Conservation (phyloP, 768 basidiomycete genomes). For the Pisolithus microcarpus region DNA sequence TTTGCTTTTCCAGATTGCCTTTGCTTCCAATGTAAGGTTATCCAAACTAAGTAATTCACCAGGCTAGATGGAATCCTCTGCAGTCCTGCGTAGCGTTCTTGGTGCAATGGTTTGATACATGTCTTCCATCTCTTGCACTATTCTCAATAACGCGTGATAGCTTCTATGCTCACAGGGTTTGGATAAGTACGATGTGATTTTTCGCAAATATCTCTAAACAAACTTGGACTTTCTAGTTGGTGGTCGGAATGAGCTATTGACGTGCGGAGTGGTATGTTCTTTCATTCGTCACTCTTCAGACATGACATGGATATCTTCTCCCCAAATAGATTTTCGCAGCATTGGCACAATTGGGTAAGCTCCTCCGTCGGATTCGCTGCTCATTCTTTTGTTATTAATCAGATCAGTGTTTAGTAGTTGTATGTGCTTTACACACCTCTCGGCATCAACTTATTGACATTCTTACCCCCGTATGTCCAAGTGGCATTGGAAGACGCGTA, state of each 20-base stretch:
- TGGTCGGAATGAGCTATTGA: slow-evolving; percentile 9
- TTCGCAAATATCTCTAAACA: not conserved
- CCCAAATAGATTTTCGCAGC: slow-evolving; percentile 3
- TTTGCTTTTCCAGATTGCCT: not conserved
- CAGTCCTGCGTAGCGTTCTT: slow-evolving; percentile 15
- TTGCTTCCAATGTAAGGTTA: slow-evolving; percentile 2
- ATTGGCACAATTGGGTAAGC: slow-evolving; percentile 10
- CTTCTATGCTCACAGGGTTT: slow-evolving; percentile 22
- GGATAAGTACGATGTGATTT: slow-evolving; percentile 12
- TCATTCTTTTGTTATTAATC: not conserved
- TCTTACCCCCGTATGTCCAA: not conserved
- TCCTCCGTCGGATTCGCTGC: not conserved
- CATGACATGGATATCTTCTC: not conserved
- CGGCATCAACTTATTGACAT: not conserved
- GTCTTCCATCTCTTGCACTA: not conserved
- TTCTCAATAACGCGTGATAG: slow-evolving; percentile 6
- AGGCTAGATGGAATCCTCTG: not conserved
- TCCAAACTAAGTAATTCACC: not conserved
- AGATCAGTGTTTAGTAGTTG: not conserved
- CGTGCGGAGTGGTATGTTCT: slow-evolving; percentile 9
- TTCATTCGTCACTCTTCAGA: not conserved
- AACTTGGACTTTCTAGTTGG: slow-evolving; percentile 11
- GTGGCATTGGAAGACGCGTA: not conserved
- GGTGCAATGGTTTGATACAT: slow-evolving; percentile 13
- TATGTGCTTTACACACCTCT: not conserved